phyloP scores from a whole-genome alignment of 2,329 filamentous ascomycete genomes.

The Talaromyces sp. region DNA sequence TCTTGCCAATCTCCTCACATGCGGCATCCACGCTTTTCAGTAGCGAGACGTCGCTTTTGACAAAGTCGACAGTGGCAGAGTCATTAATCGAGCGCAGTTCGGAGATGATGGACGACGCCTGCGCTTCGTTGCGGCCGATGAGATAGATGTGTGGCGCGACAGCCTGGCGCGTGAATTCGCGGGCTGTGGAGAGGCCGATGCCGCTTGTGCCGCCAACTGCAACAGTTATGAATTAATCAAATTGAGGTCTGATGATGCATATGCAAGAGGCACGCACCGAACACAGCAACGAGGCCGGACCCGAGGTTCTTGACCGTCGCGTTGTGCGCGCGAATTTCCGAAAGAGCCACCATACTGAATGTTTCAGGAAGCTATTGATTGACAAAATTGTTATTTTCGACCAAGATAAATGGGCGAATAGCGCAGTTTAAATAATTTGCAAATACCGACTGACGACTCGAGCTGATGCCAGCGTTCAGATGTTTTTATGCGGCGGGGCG shows the following conservation, averaged over 20 bases:
- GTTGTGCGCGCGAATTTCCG: conserved; percentile 9
- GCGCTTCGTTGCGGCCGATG: conserved; percentile 39
- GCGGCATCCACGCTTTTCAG: conserved; percentile 48
- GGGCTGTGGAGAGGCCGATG: conserved; percentile 49
- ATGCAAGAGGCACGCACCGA: conserved; percentile 8
- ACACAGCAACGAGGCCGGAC: conserved; percentile 12
- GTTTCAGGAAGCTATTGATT: neutral
- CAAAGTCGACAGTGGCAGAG: conserved; percentile 42
- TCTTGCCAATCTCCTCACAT: conserved; percentile 40
- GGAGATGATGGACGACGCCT: conserved; percentile 33
- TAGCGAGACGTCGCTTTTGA: conserved; percentile 46
- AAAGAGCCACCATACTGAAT: conserved; percentile 8
- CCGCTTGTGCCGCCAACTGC: conserved; percentile 49
- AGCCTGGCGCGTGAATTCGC: conserved; percentile 40
- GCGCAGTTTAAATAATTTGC: neutral
- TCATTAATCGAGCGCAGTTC: conserved; percentile 43
- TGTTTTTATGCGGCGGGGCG: too few species aligned
- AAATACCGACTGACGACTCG: neutral
- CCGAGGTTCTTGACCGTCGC: conserved; percentile 10
- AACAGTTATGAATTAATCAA: neutral
- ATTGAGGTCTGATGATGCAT: neutral
- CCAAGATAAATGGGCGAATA: neutral
- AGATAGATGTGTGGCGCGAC: conserved; percentile 47
- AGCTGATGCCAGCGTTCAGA: neutral
- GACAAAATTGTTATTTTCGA: neutral